Conservation (phyloP, 768 basidiomycete genomes). For the Ramaria sp. region DNA sequence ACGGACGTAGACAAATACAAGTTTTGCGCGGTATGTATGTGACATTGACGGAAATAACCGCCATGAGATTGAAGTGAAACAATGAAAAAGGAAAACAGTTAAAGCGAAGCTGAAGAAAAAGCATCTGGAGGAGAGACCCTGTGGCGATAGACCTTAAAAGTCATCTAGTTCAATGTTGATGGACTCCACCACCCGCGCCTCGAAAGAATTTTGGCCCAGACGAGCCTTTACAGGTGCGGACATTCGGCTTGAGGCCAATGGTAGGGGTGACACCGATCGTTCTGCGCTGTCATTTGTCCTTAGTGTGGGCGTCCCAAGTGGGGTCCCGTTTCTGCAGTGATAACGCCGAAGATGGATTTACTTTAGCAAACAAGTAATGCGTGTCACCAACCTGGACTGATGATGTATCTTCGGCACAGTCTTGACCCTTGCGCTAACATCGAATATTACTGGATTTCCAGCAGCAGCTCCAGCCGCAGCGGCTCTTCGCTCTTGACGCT, state of each 20-base stretch:
- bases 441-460: constrained; percentile 30
- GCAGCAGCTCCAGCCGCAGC: constrained; percentile 19
- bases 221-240: constrained; percentile 19
- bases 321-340: constrained; percentile 33
- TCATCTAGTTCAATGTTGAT: constrained; percentile 74
- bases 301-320: constrained; percentile 30
- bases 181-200: constrained; percentile 47
- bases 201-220: constrained; percentile 32
- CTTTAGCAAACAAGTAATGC: neutral
- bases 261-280: constrained; percentile 24
- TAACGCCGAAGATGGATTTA: constrained; percentile 1
- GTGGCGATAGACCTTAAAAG: constrained; percentile 30
- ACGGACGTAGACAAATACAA: neutral
- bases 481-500: constrained; percentile 54
- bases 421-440: constrained; percentile 60
- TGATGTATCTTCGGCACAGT: constrained; percentile 50
- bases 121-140: neutral
- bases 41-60: neutral
- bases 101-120: too few relatives aligned
- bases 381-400: constrained; percentile 46
- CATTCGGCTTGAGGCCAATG: constrained; percentile 4
- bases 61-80: neutral
- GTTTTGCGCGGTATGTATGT: neutral
- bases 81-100: neutral
- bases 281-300: constrained; percentile 19